Percentiles rank a stretch among this genome's conserved stretches.
Conservation (phyloP, 2,329 filamentous ascomycete species). For the Didymella keratinophila region DNA sequence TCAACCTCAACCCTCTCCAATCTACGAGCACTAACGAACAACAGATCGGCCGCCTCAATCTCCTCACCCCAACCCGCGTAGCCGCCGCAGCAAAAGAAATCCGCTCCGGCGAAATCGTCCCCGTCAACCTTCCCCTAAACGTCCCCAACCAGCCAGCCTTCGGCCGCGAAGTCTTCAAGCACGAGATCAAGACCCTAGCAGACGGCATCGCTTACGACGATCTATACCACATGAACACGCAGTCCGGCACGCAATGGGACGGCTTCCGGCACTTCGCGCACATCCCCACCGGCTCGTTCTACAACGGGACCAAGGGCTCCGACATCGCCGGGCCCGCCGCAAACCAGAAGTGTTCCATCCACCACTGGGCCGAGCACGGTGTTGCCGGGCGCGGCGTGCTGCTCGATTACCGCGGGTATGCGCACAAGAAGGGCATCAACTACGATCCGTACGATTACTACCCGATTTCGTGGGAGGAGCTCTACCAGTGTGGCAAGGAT, state of each 20-base stretch:
- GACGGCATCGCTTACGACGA: conserved; percentile 54
- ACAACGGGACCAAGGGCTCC: conserved; percentile 53
- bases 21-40: conserved; percentile 15
- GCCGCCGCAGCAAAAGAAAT: conserved; percentile 63
- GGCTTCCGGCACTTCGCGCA: conserved; percentile 57
- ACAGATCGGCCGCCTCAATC: conserved; percentile 61
- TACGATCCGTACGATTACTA: conserved; percentile 55
- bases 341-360: conserved; percentile 56
- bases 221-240: conserved; percentile 54
- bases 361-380: conserved; percentile 56
- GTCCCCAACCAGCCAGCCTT: conserved; percentile 63
- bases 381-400: conserved; percentile 56
- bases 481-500: conserved; percentile 65
- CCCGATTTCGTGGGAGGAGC: conserved; percentile 54
- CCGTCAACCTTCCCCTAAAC: conserved; percentile 63
- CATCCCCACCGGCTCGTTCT: conserved; percentile 50
- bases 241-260: conserved; percentile 57
- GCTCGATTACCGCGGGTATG: conserved; percentile 55
- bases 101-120: conserved; percentile 63
- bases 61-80: conserved; percentile 64
- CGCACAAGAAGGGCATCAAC: conserved; percentile 52
- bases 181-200: conserved; percentile 59
- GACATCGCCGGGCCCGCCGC: conserved; percentile 52
- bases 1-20: not conserved
- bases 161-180: conserved; percentile 60